These are phyloP conservation scores for Cercis canadensis DNA, from an alignment of 306 rosid genomes.

Conservation along the genomic window DNA sequence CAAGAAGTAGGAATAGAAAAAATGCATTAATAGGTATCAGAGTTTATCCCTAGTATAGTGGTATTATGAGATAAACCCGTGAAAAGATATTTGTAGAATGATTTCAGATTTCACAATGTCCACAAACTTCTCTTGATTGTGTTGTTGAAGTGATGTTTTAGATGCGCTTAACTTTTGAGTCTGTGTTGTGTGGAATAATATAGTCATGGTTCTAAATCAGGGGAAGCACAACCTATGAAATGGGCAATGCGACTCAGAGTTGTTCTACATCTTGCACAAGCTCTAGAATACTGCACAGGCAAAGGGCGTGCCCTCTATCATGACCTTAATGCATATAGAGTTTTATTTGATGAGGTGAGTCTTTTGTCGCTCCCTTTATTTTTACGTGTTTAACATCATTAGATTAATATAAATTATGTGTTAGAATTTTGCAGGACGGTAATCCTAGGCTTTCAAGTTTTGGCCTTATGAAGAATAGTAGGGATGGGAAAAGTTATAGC, in stretches of 20 bases:
- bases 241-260: constrained; percentile 84
- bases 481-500: constrained; percentile 88
- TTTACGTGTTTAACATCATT: not conserved
- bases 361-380: constrained; percentile 25
- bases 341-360: constrained; percentile 76
- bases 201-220: constrained; percentile 46
- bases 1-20: not conserved
- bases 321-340: constrained; percentile 83
- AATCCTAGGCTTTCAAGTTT: constrained; percentile 84
- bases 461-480: constrained; percentile 85
- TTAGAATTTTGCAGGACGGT: constrained; percentile 68
- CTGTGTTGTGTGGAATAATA: constrained; percentile 26
- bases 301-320: constrained; percentile 85
- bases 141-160: constrained; percentile 33
- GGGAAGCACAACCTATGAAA: constrained; percentile 85
- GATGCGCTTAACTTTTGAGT: not conserved
- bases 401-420: constrained; percentile 29
- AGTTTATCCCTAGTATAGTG: not conserved
- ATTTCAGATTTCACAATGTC: not conserved
- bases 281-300: constrained; percentile 85
- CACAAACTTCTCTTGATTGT: not conserved
- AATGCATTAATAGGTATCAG: not conserved
- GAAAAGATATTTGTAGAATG: not conserved
- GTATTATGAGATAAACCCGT: not conserved
- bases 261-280: constrained; percentile 87